Evolutionary conservation across 768 basidiomycete species (phyloP), one percentile per base, ranked within the genome.

Genomic region (Phanerochaete sordida): DNA sequence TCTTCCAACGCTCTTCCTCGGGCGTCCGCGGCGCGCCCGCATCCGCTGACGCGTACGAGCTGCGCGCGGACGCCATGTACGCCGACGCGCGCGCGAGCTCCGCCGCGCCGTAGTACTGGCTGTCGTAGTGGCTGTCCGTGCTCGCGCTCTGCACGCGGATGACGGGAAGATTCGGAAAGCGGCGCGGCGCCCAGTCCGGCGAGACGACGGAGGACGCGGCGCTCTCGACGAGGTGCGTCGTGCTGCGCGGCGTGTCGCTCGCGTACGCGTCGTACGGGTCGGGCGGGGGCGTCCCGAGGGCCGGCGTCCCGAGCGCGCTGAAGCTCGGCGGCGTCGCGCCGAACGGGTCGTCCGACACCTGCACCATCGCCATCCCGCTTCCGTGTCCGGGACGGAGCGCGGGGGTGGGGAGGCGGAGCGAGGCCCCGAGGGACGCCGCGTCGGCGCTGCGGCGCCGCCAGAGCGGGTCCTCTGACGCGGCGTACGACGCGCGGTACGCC

Each of bases 61-160:
- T 35, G 3, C 47, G 47, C 11, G 4, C 19, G 19, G 39, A 43
- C 33, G 33, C 6, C 7, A 12, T 12, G 39, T 12, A 9, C 39
- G 39, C 4, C 39, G 39, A 4, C 39, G 19, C 19, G 1, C 26
- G 48, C 11, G 9, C 15, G 48, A 26, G 24, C 30, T 53, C 28
- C 11, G 8, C 51, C 5, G 51, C 51, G 44, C 23, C 19, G 19
- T 46, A 7, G n/a, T n/a, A n/a, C n/a, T n/a, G n/a, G n/a, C n/a
- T n/a, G n/a, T n/a, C n/a, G n/a, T n/a, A n/a, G 26, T 39, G 28
- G 37, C 27, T 37, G 5, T 54, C 35, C 12, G 53, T 54, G 35
- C 53, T 54, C 23, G 53, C 53, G 37, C 53, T 54, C 53, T 54
- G 53, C 16, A 54, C 35, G 23, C 53, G 53, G 19, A 54, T 54